Base-by-base conservation (phyloP, 1,284 basidiomycete species). In the Ustilago vetiveriae region DNA sequence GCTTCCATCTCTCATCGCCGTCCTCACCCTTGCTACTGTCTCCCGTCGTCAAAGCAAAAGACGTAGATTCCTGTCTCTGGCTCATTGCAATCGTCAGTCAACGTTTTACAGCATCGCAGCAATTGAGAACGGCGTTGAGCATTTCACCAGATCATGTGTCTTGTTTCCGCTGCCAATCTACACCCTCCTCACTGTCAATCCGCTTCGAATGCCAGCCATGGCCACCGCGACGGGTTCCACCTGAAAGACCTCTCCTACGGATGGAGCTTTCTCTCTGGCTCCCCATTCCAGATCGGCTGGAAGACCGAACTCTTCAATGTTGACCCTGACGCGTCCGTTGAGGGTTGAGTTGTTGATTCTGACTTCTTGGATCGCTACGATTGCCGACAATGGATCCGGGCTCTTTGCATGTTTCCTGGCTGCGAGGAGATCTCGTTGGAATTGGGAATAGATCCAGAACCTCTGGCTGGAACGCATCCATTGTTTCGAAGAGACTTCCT, bases 251-350 rank as follows among this genome's bases (percentile, higher is more conserved):
- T 49, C 48, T 3, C 60, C 64, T 11, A 21, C 3, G 6, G 21
- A 13, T 3, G 72, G 68, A 29, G 48, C 23, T 8, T 21, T 32
- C 11, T 58, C 54, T 13, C 19, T 23, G 1, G 39, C 16, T 10
- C 45, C 43, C 72, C 72, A 74, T 32, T 60, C 59, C 33, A 68
- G 23, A 53, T 68, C 72, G 2, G 69, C 72, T 2, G 59, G 59
- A 16, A 58, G 29, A 7, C 55, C 60, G 13, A 74, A 36, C 29
- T 63, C 49, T 3, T 49, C 48, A 17, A 76, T 46, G 11, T 64
- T 42, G 6, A 75, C 67, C 14, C 71, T 48, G 1, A 78, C 56
- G 7, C 46, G 47, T 0, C 60, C 71, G 11, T 46, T 27, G 3
- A 68, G 40, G 1, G 59, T 69, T 4, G 39, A 19, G 1, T 2